These are phyloP conservation scores for Neoascochyta sp. DNA, from an alignment of 2,329 filamentous ascomycete genomes.

Conservation along the genomic window DNA sequence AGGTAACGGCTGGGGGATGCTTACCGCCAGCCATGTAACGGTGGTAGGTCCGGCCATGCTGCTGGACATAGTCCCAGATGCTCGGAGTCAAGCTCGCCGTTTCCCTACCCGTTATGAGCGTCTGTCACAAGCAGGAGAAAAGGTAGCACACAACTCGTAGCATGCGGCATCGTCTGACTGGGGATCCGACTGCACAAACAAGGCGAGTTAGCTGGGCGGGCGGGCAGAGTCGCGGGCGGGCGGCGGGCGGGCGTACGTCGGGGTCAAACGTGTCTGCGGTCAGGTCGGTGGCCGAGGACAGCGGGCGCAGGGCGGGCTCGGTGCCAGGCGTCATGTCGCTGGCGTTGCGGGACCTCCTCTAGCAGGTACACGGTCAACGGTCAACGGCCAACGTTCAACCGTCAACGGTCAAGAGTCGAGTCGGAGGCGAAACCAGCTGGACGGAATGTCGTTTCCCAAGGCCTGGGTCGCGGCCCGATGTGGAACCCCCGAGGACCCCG, in stretches of 20 bases:
- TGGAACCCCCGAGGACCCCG: no score
- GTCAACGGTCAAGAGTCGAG: no score
- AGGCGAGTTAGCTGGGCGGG: constrained; percentile 14
- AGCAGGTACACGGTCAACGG: no score
- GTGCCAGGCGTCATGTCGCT: no score
- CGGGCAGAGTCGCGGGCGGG: constrained; percentile 8
- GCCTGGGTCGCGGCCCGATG: no score
- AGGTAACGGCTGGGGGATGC: constrained; percentile 2
- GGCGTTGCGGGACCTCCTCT: no score
- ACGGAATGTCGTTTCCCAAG: no score
- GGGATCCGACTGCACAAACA: constrained; percentile 27
- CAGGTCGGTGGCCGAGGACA: constrained; percentile 7
- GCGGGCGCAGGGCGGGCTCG: no score
- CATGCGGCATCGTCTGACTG: constrained; percentile 28
- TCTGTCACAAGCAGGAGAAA: constrained; percentile 1
- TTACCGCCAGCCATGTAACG: constrained; percentile 40
- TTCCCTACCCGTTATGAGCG: constrained; percentile 28
- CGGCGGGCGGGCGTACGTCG: constrained; percentile 4
- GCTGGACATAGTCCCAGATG: constrained; percentile 39
- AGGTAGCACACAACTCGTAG: constrained; percentile 30
- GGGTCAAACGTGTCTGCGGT: constrained; percentile 1
- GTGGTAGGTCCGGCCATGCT: constrained; percentile 43
- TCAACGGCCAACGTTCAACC: no score
- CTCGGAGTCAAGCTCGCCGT: constrained; percentile 39
- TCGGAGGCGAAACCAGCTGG: no score